Conservation (phyloP, 164 flowering plant genomes). For the Vitis labrusca region DNA sequence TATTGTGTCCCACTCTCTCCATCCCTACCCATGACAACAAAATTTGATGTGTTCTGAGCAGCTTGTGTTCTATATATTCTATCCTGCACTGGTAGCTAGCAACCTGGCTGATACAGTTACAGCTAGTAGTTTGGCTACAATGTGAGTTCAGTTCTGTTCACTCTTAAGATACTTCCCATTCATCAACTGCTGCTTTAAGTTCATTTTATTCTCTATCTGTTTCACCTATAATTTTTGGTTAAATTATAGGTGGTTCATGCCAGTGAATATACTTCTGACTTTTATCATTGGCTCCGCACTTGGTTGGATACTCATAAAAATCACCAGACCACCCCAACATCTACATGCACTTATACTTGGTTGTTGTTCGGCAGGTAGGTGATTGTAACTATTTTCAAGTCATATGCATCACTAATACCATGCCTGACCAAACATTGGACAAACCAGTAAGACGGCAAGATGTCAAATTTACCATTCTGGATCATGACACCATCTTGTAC, state of each 20-base stretch:
- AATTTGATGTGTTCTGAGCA: constrained; percentile 20
- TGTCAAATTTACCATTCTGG: too few relatives aligned
- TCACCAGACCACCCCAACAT: constrained; percentile 2
- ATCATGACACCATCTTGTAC: too few relatives aligned
- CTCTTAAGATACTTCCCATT: background rate
- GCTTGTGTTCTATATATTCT: constrained; percentile 73
- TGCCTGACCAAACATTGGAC: too few relatives aligned
- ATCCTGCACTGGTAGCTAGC: constrained; percentile 59
- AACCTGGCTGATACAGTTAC: constrained; percentile 66
- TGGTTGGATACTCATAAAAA: constrained; percentile 4
- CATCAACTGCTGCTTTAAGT: background rate
- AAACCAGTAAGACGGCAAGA: too few relatives aligned
- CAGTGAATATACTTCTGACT: constrained; percentile 11
- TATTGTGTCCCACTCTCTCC: too few relatives aligned
- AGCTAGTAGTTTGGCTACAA: constrained; percentile 38
- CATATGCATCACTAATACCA: too few relatives aligned
- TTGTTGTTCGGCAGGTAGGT: constrained; percentile 15
- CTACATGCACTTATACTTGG: constrained; percentile 6
- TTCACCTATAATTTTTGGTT: too few relatives aligned
- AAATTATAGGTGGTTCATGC: constrained; percentile 21
- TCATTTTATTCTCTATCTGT: background rate
- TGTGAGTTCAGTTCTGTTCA: constrained; percentile 41
- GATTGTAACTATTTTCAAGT: too few relatives aligned
- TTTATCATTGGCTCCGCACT: constrained; percentile 8
- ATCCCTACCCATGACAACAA: too few relatives aligned